Conservation (phyloP, 352 stramenopile species). For the Globisporangium parvum region DNA sequence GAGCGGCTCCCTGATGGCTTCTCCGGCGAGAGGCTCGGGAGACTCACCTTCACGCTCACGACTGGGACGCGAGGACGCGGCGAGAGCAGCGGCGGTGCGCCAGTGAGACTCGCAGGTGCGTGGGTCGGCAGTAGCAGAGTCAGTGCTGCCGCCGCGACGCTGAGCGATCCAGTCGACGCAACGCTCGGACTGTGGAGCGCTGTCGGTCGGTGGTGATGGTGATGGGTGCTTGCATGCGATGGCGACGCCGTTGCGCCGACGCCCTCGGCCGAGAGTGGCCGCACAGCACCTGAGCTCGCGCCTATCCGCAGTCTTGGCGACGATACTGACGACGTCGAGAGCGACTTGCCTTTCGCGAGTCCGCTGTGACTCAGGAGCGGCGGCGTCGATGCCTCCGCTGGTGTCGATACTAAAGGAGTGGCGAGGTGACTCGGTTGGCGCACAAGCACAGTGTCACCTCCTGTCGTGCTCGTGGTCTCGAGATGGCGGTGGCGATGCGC, state of each 20-base stretch:
- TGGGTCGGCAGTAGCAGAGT: no score
- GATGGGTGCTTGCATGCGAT: no score
- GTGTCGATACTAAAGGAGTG: not conserved
- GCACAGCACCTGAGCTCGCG: not conserved
- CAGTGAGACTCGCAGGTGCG: no score
- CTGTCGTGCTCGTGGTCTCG: not conserved
- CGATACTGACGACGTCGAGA: slow-evolving; percentile 8
- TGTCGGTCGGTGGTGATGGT: no score
- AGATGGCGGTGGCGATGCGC: no score
- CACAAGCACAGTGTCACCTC: slow-evolving; percentile 3
- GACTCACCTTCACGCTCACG: slow-evolving; percentile 25
- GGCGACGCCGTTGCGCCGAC: not conserved
- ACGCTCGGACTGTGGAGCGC: no score
- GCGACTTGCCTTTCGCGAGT: slow-evolving; percentile 9
- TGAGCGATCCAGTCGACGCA: no score
- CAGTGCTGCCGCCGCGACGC: no score
- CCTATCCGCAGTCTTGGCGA: not conserved
- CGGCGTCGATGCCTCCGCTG: not conserved
- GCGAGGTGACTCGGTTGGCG: not conserved
- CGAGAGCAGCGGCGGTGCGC: slow-evolving; percentile 2
- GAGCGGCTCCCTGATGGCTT: slow-evolving; percentile 32
- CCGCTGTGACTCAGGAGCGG: not conserved
- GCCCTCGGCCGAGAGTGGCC: slow-evolving; percentile 13
- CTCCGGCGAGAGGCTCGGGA: slow-evolving; percentile 55
- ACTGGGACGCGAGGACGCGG: slow-evolving; percentile 2